Evolutionary conservation across 306 rosid species (phyloP).

Genomic region (Trifolium repens): DNA sequence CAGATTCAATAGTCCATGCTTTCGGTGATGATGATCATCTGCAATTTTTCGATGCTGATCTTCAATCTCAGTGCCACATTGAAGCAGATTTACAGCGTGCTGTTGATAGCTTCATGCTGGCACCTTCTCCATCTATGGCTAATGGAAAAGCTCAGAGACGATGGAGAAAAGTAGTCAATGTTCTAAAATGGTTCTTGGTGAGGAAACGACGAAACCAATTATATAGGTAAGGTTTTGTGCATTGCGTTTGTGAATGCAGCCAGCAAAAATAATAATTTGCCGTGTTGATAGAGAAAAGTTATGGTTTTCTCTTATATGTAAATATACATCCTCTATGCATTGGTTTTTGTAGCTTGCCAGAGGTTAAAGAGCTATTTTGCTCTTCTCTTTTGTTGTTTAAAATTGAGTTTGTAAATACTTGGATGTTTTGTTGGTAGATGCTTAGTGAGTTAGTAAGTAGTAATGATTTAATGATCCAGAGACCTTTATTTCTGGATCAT

Average conservation of each 20-base stretch:
- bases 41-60: slow-evolving; percentile 68
- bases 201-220: slow-evolving; percentile 44
- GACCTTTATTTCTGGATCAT: slow-evolving; percentile 45
- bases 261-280: slow-evolving; percentile 34
- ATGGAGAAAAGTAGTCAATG: slow-evolving; percentile 83
- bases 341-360: slow-evolving; percentile 42
- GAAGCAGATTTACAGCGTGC: slow-evolving; percentile 68
- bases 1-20: slow-evolving; percentile 64
- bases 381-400: slow-evolving; percentile 29
- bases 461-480: slow-evolving; percentile 32
- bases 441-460: slow-evolving; percentile 16
- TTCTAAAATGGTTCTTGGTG: slow-evolving; percentile 81
- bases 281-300: slow-evolving; percentile 44
- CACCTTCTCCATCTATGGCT: slow-evolving; percentile 51
- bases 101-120: slow-evolving; percentile 54
- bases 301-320: slow-evolving; percentile 54
- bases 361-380: slow-evolving; percentile 34
- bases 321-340: slow-evolving; percentile 51
- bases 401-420: slow-evolving; percentile 49
- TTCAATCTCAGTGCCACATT: slow-evolving; percentile 56
- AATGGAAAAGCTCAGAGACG: slow-evolving; percentile 67
- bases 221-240: slow-evolving; percentile 40
- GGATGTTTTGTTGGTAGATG: slow-evolving; percentile 28
- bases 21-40: slow-evolving; percentile 69
- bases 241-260: slow-evolving; percentile 46